Evolutionary conservation across 192 early-diverging fungal species (phyloP), one percentile per base, ranked within the genome.

Genomic region (Entophlyctis helioformis): DNA sequence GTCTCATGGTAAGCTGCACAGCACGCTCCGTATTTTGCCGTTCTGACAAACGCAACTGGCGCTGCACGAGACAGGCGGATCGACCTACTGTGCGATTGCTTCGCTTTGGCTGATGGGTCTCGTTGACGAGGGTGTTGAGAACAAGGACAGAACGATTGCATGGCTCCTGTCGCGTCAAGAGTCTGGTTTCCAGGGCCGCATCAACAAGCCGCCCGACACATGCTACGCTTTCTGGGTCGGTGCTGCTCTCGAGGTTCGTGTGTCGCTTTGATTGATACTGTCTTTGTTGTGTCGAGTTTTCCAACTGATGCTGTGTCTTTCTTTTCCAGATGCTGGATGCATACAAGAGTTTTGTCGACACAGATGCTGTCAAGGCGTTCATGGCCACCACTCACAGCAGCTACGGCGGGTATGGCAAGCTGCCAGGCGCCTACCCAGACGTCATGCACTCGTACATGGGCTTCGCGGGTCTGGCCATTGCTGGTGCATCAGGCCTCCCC

Each of bases 171-270:
- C 59, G 18, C 67, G 85, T n/a, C 91, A 93, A 53, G 51, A 54
- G 29, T 66, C 57, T 21, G 96, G 96, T 4, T 99, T 92, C 65
- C 84, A 91, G 51, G 96, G 96, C 3, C 59, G 96, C 31, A 60
- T 69, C 9, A 85, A 87, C 54, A 99, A 99, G 59, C 59, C 66
- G 2, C 63, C 78, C 19, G 96, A 99, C 53, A 87, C 86, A 11
- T 99, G 96, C 60, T 99, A 99, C 61, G 84, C 88, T 8, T 99
- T 94, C 63, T 99, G 96, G 96, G 70, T 97, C 18, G 96, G 96
- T 7, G 91, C 74, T 0, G 56, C 79, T 9, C 48, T 99, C 16
- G 56, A 68, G 53, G 82, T 85, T n/a, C n/a, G n/a, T n/a, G n/a
- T n/a, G n/a, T n/a, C n/a, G n/a, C n/a, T n/a, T n/a, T n/a, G n/a